Percentiles rank a stretch among this genome's conserved stretches.
Evolutionary conservation across 805 yeast species (phyloP).

Genomic region (Candida ponderosae): DNA sequence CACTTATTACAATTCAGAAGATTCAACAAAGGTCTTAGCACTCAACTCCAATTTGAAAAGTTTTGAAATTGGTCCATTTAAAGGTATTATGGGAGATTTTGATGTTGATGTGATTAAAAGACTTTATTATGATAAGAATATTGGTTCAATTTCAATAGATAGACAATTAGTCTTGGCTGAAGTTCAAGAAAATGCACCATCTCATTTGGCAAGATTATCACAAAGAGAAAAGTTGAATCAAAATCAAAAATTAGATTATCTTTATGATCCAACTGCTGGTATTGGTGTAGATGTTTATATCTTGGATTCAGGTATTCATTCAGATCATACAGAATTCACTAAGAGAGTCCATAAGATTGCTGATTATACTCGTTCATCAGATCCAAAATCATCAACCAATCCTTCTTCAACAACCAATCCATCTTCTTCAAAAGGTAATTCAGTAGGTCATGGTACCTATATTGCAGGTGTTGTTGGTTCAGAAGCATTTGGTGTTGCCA

Average conservation of each 20-base stretch:
- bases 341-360: constrained; percentile 33
- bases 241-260: constrained; percentile 27
- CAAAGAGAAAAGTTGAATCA: constrained; percentile 20
- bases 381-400: constrained; percentile 8
- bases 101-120: constrained; percentile 20
- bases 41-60: constrained; percentile 8
- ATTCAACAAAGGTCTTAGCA: constrained; percentile 6
- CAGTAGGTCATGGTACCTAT: constrained; percentile 51
- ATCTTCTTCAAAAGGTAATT: too few species aligned
- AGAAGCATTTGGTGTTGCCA: constrained; percentile 44
- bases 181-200: constrained; percentile 34
- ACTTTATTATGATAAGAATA: constrained; percentile 26
- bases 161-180: constrained; percentile 26
- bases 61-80: constrained; percentile 24
- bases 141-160: constrained; percentile 29
- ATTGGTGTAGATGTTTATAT: constrained; percentile 29
- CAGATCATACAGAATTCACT: constrained; percentile 33
- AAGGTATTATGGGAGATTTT: constrained; percentile 30
- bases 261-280: constrained; percentile 35
- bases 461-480: constrained; percentile 50
- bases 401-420: too few species aligned
- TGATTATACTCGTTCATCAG: constrained; percentile 32
- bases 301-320: constrained; percentile 30
- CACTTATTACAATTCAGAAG: constrained; percentile 7
- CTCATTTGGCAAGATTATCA: constrained; percentile 33